Conservation (phyloP, 192 early-diverging fungal species). For the Coemansia sp. region DNA sequence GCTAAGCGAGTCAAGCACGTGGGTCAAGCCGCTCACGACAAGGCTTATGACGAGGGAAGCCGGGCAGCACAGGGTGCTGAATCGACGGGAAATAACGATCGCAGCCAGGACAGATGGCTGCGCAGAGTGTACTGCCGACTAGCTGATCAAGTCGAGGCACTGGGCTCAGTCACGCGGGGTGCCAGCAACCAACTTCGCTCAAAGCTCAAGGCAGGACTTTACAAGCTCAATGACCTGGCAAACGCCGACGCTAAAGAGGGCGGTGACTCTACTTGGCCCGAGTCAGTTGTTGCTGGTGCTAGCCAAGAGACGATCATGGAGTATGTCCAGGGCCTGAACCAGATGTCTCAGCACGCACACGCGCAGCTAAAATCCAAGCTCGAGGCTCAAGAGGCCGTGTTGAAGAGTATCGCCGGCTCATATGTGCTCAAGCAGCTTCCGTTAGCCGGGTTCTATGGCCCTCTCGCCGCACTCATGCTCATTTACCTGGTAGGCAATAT, state of each 20-base stretch:
- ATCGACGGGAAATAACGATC: background rate
- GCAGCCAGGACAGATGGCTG: constrained; percentile 3
- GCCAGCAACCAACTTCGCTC: constrained; percentile 35
- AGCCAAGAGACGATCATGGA: constrained; percentile 27
- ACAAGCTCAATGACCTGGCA: constrained; percentile 35
- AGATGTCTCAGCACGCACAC: constrained; percentile 35
- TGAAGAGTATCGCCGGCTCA: constrained; percentile 26
- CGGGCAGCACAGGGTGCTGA: constrained; percentile 12
- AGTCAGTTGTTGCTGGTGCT: constrained; percentile 36
- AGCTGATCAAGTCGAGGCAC: background rate
- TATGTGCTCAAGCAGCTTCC: constrained; percentile 27
- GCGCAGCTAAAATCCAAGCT: constrained; percentile 32
- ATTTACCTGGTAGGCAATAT: constrained; percentile 16
- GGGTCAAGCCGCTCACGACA: constrained; percentile 22
- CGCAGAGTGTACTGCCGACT: constrained; percentile 11
- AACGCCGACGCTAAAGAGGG: constrained; percentile 11
- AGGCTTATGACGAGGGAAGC: constrained; percentile 14
- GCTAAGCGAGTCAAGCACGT: constrained; percentile 19
- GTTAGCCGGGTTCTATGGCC: constrained; percentile 36
- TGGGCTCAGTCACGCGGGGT: constrained; percentile 24
- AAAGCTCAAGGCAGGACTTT: constrained; percentile 26
- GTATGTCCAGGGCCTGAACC: constrained; percentile 37
- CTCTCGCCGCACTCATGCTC: constrained; percentile 25
- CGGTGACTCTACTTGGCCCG: constrained; percentile 42
- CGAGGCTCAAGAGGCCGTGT: constrained; percentile 27